Conservation (phyloP, 129 eudicot genomes). For the Escallonia rubra region DNA sequence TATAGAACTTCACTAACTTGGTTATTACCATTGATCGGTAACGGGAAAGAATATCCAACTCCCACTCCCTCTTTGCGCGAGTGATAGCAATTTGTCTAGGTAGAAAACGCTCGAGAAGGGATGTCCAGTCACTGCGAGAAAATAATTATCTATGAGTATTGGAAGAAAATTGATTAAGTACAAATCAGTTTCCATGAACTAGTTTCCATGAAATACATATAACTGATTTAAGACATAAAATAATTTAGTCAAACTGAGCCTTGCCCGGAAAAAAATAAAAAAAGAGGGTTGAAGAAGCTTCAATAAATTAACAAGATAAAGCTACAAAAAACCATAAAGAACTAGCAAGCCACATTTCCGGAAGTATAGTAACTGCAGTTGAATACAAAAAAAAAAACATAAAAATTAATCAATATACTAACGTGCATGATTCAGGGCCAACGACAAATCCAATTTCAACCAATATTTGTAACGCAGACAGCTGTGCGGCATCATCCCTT, state of each 20-base stretch:
- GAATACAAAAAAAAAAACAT: not conserved
- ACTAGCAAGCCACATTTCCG: too few relatives aligned
- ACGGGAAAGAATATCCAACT: conserved; percentile 70
- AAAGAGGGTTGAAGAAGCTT: not conserved
- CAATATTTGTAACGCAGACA: conserved; percentile 88
- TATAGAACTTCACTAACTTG: not conserved
- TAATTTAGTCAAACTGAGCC: not conserved
- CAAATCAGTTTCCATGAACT: too few relatives aligned
- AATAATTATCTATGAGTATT: not conserved
- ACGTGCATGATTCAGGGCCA: conserved; percentile 92
- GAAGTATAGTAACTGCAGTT: not conserved
- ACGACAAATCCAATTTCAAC: conserved; percentile 81
- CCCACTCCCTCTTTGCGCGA: conserved; percentile 96
- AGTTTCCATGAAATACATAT: too few relatives aligned
- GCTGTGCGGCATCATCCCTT: conserved; percentile 92
- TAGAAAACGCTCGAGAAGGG: conserved; percentile 79
- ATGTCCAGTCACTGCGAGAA: conserved; percentile 76
- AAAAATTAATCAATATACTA: conserved; percentile 34
- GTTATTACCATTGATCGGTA: conserved; percentile 73
- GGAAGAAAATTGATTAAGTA: too few relatives aligned
- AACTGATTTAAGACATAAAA: not conserved
- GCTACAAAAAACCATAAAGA: too few relatives aligned
- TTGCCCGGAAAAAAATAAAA: too few relatives aligned
- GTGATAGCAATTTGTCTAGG: conserved; percentile 95
- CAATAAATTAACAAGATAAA: too few relatives aligned